Conservation (phyloP, 2,329 filamentous ascomycete genomes). For the Diplocarpon rosae region DNA sequence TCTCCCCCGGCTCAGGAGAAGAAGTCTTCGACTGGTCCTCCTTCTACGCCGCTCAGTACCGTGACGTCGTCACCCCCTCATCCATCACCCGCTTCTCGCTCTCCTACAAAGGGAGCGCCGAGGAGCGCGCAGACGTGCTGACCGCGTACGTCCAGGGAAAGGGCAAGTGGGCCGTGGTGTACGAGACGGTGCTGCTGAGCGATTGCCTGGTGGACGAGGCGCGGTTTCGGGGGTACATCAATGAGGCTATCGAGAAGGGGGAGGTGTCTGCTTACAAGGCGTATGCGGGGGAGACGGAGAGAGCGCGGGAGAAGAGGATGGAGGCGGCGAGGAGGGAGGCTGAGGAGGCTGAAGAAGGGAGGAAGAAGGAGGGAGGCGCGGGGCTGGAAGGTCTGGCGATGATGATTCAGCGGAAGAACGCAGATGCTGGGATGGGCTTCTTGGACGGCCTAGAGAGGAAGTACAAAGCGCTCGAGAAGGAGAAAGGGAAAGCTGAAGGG, state of each 20-base stretch:
- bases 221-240: constrained; percentile 70
- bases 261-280: constrained; percentile 55
- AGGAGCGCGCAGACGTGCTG: constrained; percentile 72
- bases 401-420: constrained; percentile 62
- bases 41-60: constrained; percentile 80
- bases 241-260: constrained; percentile 62
- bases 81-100: constrained; percentile 65
- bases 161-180: constrained; percentile 68
- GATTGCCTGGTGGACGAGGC: constrained; percentile 75
- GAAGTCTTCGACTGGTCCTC: constrained; percentile 78
- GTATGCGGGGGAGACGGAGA: constrained; percentile 66
- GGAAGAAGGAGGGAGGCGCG: constrained; percentile 43
- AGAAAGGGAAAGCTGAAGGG: constrained; percentile 42
- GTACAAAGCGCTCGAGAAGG: constrained; percentile 42
- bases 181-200: constrained; percentile 78
- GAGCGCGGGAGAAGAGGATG: constrained; percentile 49
- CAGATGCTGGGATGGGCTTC: constrained; percentile 49
- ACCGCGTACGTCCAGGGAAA: constrained; percentile 60
- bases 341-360: constrained; percentile 62
- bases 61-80: constrained; percentile 61
- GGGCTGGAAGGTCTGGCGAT: constrained; percentile 44
- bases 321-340: constrained; percentile 58
- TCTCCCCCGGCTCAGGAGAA: constrained; percentile 64
- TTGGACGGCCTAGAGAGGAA: constrained; percentile 68
- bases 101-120: constrained; percentile 74